These are phyloP conservation scores for Zoysia matrella DNA, from an alignment of 202 grass and related monocot genomes.

Conservation along the genomic window DNA sequence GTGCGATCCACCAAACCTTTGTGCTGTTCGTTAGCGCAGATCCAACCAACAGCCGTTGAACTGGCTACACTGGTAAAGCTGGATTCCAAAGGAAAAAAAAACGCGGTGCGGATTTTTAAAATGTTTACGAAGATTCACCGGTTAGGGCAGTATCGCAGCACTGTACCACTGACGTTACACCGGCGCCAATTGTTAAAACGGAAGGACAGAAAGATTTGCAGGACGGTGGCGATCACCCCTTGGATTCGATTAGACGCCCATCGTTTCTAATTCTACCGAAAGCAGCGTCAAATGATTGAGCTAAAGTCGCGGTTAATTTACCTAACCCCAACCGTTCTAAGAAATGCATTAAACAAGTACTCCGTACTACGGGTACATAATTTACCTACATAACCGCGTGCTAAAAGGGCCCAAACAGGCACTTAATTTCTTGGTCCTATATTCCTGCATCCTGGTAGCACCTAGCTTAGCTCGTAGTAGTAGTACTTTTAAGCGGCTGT, in stretches of 20 bases:
- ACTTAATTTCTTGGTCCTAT: neutral
- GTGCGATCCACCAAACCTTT: neutral
- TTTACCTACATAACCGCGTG: neutral
- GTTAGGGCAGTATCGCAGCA: neutral
- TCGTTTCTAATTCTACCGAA: neutral
- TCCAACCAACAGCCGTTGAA: conserved; percentile 38
- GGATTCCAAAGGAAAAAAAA: neutral
- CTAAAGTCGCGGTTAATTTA: neutral
- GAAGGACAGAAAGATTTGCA: neutral
- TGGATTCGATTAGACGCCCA: neutral
- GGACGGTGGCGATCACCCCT: neutral
- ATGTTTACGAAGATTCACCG: neutral
- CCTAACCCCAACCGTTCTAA: neutral
- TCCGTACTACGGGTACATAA: too few relatives aligned
- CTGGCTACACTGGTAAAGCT: conserved; percentile 13
- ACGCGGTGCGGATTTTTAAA: neutral
- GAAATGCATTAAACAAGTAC: conserved; percentile 2
- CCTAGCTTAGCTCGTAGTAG: neutral
- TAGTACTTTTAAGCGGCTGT: too few relatives aligned
- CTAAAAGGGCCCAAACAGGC: neutral
- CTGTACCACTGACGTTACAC: conserved; percentile 1
- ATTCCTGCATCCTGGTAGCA: neutral
- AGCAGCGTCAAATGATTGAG: conserved; percentile 1
- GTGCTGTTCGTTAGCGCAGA: neutral
- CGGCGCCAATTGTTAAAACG: neutral